Evolutionary conservation across 768 basidiomycete species (phyloP).

Genomic region (Gyrodon lividus): DNA sequence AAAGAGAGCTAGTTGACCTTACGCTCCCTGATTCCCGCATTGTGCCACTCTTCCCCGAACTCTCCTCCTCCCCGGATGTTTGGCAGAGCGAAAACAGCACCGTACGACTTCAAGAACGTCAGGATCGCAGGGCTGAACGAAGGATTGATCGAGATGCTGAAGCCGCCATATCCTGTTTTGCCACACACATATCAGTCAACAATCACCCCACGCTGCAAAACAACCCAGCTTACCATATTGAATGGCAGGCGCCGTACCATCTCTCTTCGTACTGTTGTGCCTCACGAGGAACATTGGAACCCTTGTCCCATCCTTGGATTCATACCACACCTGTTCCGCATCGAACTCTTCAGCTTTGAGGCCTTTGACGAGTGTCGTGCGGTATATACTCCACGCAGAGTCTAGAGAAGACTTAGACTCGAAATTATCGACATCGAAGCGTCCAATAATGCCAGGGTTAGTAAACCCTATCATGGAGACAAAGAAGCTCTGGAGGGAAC

Average conservation of each 20-base stretch:
- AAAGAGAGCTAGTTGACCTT: conserved; percentile 45
- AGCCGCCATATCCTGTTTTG: conserved; percentile 74
- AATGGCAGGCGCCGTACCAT: conserved; percentile 74
- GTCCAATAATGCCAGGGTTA: conserved; percentile 63
- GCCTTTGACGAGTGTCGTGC: conserved; percentile 57
- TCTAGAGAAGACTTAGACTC: conserved; percentile 29
- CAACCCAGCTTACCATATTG: conserved; percentile 58
- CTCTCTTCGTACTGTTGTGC: conserved; percentile 64
- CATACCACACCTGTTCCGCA: conserved; percentile 76
- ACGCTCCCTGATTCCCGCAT: conserved; percentile 64
- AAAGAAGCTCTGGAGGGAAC: conserved; percentile 62
- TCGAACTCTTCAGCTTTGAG: conserved; percentile 68
- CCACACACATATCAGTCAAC: neutral
- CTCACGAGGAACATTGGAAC: conserved; percentile 86
- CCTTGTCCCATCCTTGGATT: conserved; percentile 74
- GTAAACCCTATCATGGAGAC: conserved; percentile 66
- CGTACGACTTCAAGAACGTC: conserved; percentile 71
- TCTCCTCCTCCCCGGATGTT: conserved; percentile 71
- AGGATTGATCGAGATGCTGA: conserved; percentile 67
- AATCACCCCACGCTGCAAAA: neutral
- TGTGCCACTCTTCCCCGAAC: conserved; percentile 86
- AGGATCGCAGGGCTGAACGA: conserved; percentile 70
- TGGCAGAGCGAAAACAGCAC: conserved; percentile 59
- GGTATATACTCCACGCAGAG: conserved; percentile 59
- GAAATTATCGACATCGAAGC: conserved; percentile 52